Percentiles rank a stretch among this genome's conserved stretches.
phyloP scores from a whole-genome alignment of 164 flowering plant genomes.

The Stephania cephalantha region DNA sequence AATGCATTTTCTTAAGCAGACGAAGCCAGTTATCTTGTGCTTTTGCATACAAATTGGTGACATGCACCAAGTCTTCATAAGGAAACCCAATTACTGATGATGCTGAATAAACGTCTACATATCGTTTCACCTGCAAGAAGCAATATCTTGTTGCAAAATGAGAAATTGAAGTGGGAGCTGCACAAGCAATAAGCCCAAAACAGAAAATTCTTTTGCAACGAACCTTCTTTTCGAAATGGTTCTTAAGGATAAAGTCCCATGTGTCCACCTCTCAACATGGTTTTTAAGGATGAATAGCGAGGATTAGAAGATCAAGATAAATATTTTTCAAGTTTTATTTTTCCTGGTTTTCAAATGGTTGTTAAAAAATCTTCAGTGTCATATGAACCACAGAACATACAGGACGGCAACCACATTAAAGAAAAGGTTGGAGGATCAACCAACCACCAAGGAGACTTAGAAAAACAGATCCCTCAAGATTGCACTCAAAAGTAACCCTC shows the following conservation, averaged over 20 bases:
- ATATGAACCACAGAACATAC: no score
- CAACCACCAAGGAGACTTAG: no score
- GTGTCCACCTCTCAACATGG: neutral
- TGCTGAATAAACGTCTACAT: constrained; percentile 77
- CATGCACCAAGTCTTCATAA: constrained; percentile 56
- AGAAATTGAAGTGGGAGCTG: neutral
- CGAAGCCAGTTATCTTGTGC: constrained; percentile 53
- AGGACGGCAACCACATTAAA: no score
- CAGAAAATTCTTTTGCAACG: neutral
- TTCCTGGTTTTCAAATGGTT: no score
- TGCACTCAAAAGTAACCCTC: no score
- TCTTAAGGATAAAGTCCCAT: neutral
- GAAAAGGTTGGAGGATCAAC: no score
- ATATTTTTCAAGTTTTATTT: no score
- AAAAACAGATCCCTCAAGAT: no score
- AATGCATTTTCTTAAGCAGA: constrained; percentile 17
- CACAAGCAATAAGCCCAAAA: neutral
- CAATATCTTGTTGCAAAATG: constrained; percentile 1
- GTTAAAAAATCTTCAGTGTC: no score
- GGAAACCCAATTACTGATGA: constrained; percentile 92
- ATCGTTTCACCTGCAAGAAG: constrained; percentile 77
- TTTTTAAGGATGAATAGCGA: neutral
- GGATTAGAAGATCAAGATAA: no score
- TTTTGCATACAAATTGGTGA: constrained; percentile 48
- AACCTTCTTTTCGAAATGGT: neutral